Base-by-base conservation (phyloP, 2,329 filamentous ascomycete genomes). In the Fusarium brachygibbosum region DNA sequence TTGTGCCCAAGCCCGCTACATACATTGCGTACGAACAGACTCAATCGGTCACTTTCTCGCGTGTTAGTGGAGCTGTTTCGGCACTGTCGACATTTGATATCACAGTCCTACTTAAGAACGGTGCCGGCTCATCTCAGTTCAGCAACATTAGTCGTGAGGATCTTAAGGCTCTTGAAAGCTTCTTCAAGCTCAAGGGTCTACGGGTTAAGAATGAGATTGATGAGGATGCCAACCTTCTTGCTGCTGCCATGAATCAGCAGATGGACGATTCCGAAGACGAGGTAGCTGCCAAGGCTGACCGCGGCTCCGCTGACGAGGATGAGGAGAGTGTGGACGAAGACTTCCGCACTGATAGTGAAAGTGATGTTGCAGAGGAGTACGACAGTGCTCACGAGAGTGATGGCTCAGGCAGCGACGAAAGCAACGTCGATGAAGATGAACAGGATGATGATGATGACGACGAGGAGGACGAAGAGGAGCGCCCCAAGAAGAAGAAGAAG, bases 61-160 rank as follows among this genome's bases (percentile, higher is more conserved):
- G 96, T 77, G 94, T 99, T 44, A 94, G 94, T 66, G 96, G 96
- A 63, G 94, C 95, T 56, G 91, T 98, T 66, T 97, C 95, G 52
- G 93, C 96, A 50, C 92, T 95, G 71, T 93, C 96, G 60, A 99
- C 96, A 3, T 99, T 99, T 77, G 96, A 99, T 79, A 98, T 99
- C 74, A 96, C 94, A 1, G 93, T 99, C 61, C 90, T 90, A 57
- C 87, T 98, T 84, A 98, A 98, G 86, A 89, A 86, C 72, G 93
- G 92, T n/a, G 86, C 88, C 53, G 92, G 92, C 59, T 94, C 97
- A 76, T 93, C 94, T 74, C 94, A 98, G 76, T 99, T 99, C 84
- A 97, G 94, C 82, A 99, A 99, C 84, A 99, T 99, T 80, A 99
- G 98, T 79, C 92, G 95, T 74, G 96, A 99, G 83, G 96, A 99